phyloP scores from a whole-genome alignment of 1,284 basidiomycete species.

The Phellopilus nigrolimitatus region DNA sequence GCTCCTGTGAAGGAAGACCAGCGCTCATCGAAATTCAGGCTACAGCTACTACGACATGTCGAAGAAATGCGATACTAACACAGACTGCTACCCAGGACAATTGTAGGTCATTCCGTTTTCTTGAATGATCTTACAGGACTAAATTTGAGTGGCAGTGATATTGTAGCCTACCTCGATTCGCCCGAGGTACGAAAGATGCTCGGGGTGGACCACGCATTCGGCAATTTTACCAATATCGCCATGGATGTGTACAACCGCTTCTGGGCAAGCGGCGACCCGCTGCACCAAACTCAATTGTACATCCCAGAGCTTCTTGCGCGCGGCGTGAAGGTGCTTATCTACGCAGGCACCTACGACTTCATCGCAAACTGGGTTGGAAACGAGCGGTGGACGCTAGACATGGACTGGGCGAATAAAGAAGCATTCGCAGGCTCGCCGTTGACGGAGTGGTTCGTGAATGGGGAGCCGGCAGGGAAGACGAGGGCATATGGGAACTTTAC shows the following conservation, averaged over 20 bases:
- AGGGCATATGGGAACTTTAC: too few species aligned
- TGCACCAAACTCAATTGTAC: slow-evolving; percentile 47
- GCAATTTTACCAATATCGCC: slow-evolving; percentile 49
- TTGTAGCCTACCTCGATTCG: slow-evolving; percentile 50
- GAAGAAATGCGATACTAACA: slow-evolving; percentile 42
- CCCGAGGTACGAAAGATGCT: slow-evolving; percentile 47
- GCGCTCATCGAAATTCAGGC: slow-evolving; percentile 34
- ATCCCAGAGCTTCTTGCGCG: slow-evolving; percentile 71
- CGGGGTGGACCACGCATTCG: slow-evolving; percentile 51
- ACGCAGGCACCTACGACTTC: slow-evolving; percentile 69
- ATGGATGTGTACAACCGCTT: slow-evolving; percentile 40
- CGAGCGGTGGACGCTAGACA: slow-evolving; percentile 53
- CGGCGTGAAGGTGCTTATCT: slow-evolving; percentile 67
- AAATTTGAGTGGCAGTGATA: slow-evolving; percentile 33
- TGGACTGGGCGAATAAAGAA: slow-evolving; percentile 61
- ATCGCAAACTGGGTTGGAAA: slow-evolving; percentile 77
- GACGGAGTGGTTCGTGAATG: too few species aligned
- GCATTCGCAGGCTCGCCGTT: slow-evolving; percentile 43
- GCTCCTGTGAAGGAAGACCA: slow-evolving; percentile 36
- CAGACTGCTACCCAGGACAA: slow-evolving; percentile 46
- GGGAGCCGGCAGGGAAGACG: too few species aligned
- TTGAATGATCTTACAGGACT: neutral
- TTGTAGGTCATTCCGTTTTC: slow-evolving; percentile 31
- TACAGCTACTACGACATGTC: slow-evolving; percentile 61
- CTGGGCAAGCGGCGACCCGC: slow-evolving; percentile 33